Evolutionary conservation across 2,329 filamentous ascomycete species (phyloP).

Genomic region (Tetracladium maxilliforme): DNA sequence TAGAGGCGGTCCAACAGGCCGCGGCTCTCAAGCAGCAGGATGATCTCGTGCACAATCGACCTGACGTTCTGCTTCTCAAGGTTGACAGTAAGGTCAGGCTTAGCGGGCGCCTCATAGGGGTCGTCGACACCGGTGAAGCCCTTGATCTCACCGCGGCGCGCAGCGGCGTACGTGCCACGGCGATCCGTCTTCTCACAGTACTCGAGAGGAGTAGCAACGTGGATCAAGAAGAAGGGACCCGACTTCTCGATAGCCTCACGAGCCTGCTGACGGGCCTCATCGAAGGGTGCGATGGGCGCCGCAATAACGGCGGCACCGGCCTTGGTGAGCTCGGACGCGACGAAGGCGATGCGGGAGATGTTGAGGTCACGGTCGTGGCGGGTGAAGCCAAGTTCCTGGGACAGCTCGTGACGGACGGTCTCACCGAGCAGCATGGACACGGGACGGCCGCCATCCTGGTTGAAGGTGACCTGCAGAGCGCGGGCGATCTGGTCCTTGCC

Average conservation of each 20-base stretch:
- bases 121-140: slow-evolving; percentile 98
- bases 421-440: slow-evolving; percentile 92
- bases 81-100: slow-evolving; percentile 76
- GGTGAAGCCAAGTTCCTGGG: slow-evolving; percentile 89
- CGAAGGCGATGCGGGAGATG: slow-evolving; percentile 91
- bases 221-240: slow-evolving; percentile 87
- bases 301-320: slow-evolving; percentile 91
- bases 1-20: slow-evolving; percentile 62
- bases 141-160: slow-evolving; percentile 82
- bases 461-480: slow-evolving; percentile 89
- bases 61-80: slow-evolving; percentile 75
- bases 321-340: slow-evolving; percentile 85
- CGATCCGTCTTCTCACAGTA: slow-evolving; percentile 92
- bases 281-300: slow-evolving; percentile 89
- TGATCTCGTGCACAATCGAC: slow-evolving; percentile 92
- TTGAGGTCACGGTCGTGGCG: slow-evolving; percentile 86
- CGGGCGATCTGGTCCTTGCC: slow-evolving; percentile 96
- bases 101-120: slow-evolving; percentile 75
- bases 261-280: slow-evolving; percentile 60
- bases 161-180: slow-evolving; percentile 74
- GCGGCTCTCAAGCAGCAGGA: slow-evolving; percentile 78
- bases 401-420: slow-evolving; percentile 86
- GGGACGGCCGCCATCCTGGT: slow-evolving; percentile 91
- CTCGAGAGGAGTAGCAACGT: slow-evolving; percentile 86
- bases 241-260: slow-evolving; percentile 76